A percentile compares a stretch with the other conserved stretches of the same genome.
Evolutionary conservation across 805 yeast species (phyloP).

Genomic region (Yamadazyma insecticola): DNA sequence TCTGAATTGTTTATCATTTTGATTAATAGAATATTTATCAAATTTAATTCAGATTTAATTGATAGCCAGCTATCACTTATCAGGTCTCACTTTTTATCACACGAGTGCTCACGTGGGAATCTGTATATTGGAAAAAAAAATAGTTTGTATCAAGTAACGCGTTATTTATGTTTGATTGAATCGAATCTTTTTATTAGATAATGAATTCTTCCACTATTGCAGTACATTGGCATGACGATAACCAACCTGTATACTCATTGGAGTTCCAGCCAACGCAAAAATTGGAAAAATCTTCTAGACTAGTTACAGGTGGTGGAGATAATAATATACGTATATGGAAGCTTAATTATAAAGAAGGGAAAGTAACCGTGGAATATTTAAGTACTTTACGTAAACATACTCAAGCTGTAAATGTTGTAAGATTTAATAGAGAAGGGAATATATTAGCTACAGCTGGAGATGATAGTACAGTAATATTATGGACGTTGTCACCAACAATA

Average conservation of each 20-base stretch:
- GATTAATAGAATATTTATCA: no score
- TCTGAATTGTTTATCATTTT: no score
- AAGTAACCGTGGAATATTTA: constrained; percentile 70
- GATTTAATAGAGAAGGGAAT: constrained; percentile 71
- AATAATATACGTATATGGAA: constrained; percentile 12
- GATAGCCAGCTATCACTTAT: no score
- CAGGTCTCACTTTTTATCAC: not conserved
- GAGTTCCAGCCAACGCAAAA: constrained; percentile 49
- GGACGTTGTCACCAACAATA: constrained; percentile 59
- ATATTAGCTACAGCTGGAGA: constrained; percentile 89
- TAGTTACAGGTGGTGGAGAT: constrained; percentile 94
- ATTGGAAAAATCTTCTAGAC: constrained; percentile 21
- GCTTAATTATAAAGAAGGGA: constrained; percentile 34
- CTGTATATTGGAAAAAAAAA: no score
- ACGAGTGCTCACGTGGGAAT: not conserved
- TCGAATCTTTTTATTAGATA: no score
- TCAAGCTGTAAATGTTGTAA: constrained; percentile 88
- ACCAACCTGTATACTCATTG: constrained; percentile 67
- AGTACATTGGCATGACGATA: constrained; percentile 72
- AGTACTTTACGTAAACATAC: constrained; percentile 84
- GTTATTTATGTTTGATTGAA: not conserved
- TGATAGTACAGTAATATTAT: constrained; percentile 82
- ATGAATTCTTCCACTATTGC: constrained; percentile 47
- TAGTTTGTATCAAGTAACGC: not conserved
- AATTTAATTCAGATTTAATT: no score